Base-by-base conservation (phyloP, 495 filamentous ascomycete species). In the Neurospora pannonica region DNA sequence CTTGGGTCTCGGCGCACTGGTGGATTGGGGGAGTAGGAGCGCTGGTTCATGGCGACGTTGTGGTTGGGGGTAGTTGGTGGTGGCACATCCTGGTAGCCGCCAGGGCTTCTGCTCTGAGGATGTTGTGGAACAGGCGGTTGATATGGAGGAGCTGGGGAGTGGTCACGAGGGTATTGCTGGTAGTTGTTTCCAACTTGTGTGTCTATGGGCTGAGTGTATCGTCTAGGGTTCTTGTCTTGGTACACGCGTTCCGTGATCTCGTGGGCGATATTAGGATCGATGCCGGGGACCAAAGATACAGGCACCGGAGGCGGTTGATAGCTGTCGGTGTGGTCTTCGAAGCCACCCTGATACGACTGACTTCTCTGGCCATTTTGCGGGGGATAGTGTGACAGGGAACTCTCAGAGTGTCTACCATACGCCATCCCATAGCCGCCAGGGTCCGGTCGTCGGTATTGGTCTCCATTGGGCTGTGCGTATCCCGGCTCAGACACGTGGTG, bases 251-350 rank as follows among this genome's bases (percentile, higher is more conserved):
- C 86, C 4, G 87, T 82, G 11, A 90, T 85, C 48, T 90, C 89
- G 31, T 89, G 88, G 10, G 87, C 85, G 60, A 88, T 81, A 69
- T 76, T 80, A 2, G 89, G 87, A 77, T 92, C 90, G 75, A 92
- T 89, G 3, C 92, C 92, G 36, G 92, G 88, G 71, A 93, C 89
- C 28, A 94, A 82, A 62, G 91, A 92, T 28, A 89, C 81, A 1
- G 92, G 92, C 74, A 93, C 85, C 13, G 85, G 75, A 13, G 89
- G 83, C 8, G 81, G 76, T 48, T 80, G 78, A 78, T 87, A 83
- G 70, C 79, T 72, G 34, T 77, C 74, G 34, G 81, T 72, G 10
- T 72, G 78, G 70, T 83, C 80, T 28, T 85, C 81, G 38, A 81
- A 28, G 70, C 84, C 84, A 72, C 75, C 81, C 9, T 77, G 76